phyloP scores from a whole-genome alignment of 179 eudicot genomes.

The Carnegiea gigantea region DNA sequence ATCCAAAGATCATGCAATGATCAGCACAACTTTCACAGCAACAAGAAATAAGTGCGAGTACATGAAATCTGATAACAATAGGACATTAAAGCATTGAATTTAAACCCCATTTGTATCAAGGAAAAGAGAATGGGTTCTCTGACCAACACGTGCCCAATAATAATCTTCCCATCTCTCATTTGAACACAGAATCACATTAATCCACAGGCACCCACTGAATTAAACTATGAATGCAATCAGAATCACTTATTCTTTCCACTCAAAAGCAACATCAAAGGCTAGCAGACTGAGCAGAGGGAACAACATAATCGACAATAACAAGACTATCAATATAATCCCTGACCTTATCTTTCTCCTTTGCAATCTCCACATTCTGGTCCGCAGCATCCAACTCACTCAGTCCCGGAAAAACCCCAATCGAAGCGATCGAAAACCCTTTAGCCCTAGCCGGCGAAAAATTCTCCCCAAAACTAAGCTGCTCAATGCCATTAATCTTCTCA shows the following conservation, averaged over 20 bases:
- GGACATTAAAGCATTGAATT: neutral
- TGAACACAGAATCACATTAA: neutral
- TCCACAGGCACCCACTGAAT: neutral
- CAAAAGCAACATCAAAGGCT: constrained; percentile 41
- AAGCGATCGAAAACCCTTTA: constrained; percentile 65
- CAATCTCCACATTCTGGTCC: constrained; percentile 42
- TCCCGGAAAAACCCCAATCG: constrained; percentile 56
- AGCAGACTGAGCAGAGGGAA: constrained; percentile 52
- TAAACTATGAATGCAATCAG: neutral
- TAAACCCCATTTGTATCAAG: neutral
- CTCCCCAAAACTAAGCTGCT: constrained; percentile 55
- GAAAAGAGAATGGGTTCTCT: neutral
- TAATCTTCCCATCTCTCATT: neutral
- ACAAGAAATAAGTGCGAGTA: neutral
- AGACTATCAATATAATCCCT: constrained; percentile 62
- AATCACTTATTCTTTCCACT: constrained; percentile 3
- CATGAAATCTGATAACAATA: neutral
- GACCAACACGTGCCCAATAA: neutral
- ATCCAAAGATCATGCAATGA: neutral
- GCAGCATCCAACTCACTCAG: constrained; percentile 46
- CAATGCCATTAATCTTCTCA: constrained; percentile 36
- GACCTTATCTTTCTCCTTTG: constrained; percentile 62
- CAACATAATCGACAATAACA: constrained; percentile 60
- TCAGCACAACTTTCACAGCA: neutral
- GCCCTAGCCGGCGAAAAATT: constrained; percentile 65